These are phyloP conservation scores for Thelonectria blattea DNA, from an alignment of 2,329 filamentous ascomycete species.

Conservation along the genomic window DNA sequence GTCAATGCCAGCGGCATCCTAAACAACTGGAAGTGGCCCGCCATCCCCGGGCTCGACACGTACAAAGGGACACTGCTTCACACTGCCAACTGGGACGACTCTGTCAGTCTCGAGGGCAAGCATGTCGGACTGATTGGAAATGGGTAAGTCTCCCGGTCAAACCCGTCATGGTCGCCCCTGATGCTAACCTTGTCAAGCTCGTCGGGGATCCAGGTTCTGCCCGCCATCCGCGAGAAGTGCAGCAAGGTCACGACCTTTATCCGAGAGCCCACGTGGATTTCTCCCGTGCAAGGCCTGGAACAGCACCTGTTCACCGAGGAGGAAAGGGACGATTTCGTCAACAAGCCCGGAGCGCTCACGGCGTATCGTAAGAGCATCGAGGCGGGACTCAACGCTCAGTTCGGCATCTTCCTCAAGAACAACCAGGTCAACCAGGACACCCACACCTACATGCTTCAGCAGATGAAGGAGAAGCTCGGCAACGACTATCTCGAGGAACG, in stretches of 20 bases:
- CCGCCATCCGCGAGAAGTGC: conserved; percentile 49
- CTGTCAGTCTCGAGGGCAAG: conserved; percentile 45
- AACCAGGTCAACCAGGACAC: conserved; percentile 48
- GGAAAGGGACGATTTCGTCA: conserved; percentile 48
- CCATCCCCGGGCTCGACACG: conserved; percentile 51
- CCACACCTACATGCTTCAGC: conserved; percentile 46
- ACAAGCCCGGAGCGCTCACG: conserved; percentile 46
- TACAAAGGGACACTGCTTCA: conserved; percentile 59
- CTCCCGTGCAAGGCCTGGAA: conserved; percentile 50
- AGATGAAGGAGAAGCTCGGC: conserved; percentile 47
- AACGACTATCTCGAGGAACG: conserved; percentile 57
- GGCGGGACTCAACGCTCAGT: conserved; percentile 52
- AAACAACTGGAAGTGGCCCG: conserved; percentile 59
- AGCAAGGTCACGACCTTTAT: conserved; percentile 56
- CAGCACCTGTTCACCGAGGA: conserved; percentile 49
- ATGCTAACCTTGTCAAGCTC: conserved; percentile 26
- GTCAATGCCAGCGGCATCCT: conserved; percentile 55
- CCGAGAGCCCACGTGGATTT: conserved; percentile 57
- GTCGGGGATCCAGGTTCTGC: conserved; percentile 55
- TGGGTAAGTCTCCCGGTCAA: conserved; percentile 28
- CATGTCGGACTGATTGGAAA: conserved; percentile 53
- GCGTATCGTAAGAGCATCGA: conserved; percentile 53
- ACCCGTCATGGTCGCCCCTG: background rate
- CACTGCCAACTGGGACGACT: conserved; percentile 58
- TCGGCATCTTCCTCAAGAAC: conserved; percentile 53